Conservation (phyloP, 768 basidiomycete genomes). For the Russula ochroleuca region DNA sequence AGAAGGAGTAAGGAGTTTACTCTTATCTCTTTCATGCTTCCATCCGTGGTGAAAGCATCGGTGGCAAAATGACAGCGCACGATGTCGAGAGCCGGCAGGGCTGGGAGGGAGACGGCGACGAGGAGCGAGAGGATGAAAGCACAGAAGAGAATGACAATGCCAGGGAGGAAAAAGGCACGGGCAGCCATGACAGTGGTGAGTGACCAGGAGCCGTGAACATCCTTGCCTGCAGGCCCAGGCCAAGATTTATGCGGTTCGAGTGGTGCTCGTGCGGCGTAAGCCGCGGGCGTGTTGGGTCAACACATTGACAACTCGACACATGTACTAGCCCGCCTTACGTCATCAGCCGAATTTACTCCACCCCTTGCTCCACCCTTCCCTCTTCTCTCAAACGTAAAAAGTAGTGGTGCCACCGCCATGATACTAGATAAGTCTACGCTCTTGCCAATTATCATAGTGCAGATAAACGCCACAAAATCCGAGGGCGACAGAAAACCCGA, state of each 20-base stretch:
- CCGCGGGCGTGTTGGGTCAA: background rate
- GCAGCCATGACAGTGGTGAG: conserved; percentile 33
- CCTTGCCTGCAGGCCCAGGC: background rate
- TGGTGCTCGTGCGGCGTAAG: background rate
- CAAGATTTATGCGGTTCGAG: conserved; percentile 9
- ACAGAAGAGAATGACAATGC: conserved; percentile 49
- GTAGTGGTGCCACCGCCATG: background rate
- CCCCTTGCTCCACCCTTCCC: no score
- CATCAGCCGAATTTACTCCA: background rate
- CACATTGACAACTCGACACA: background rate
- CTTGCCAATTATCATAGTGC: background rate
- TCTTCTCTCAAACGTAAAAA: background rate
- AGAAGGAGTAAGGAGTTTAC: conserved; percentile 23
- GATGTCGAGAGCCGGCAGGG: conserved; percentile 62
- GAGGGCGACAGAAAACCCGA: background rate
- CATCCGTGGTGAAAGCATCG: conserved; percentile 27
- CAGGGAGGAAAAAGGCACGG: conserved; percentile 58
- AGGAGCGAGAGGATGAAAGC: conserved; percentile 66
- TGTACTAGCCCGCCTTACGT: background rate
- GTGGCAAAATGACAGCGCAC: conserved; percentile 50
- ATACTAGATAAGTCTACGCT: background rate
- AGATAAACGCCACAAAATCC: background rate
- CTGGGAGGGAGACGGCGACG: conserved; percentile 68
- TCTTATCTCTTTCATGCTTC: conserved; percentile 45
- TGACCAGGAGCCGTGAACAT: background rate